Evolutionary conservation across 805 yeast species (phyloP).

Genomic region (Saturnispora diversa): DNA sequence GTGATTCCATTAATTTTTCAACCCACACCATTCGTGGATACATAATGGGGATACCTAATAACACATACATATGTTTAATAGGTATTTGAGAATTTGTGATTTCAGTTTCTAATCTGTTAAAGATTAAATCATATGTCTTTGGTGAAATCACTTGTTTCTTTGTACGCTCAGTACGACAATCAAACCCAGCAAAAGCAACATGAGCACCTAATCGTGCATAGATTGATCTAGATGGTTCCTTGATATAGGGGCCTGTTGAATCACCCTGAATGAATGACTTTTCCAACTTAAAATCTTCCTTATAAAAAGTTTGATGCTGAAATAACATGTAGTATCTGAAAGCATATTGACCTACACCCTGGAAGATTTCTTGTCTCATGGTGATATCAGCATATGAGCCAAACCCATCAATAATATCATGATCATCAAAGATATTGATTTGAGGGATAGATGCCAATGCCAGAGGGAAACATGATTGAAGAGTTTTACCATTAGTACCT

Average conservation of each 20-base stretch:
- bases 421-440: conserved; percentile 86
- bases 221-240: conserved; percentile 56
- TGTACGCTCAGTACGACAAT: conserved; percentile 88
- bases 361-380: conserved; percentile 63
- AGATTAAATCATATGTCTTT: conserved; percentile 52
- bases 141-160: conserved; percentile 46
- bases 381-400: conserved; percentile 79
- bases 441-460: conserved; percentile 81
- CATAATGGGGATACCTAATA: conserved; percentile 92
- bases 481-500: conserved; percentile 57
- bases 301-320: conserved; percentile 70
- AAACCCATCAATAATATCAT: conserved; percentile 93
- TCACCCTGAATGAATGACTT: conserved; percentile 60
- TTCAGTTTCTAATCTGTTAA: conserved; percentile 53
- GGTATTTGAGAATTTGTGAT: conserved; percentile 40
- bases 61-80: conserved; percentile 66
- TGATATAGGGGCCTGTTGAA: conserved; percentile 58
- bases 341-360: conserved; percentile 68
- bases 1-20: conserved; percentile 64
- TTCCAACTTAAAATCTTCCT: conserved; percentile 32
- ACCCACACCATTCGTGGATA: conserved; percentile 92
- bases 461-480: conserved; percentile 59
- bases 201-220: conserved; percentile 69
- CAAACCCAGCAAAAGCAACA: conserved; percentile 69
- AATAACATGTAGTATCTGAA: conserved; percentile 82